A percentile compares a stretch with the other conserved stretches of the same genome.
Conservation (phyloP, 192 early-diverging fungal genomes). For the Chytriomyces sp. region DNA sequence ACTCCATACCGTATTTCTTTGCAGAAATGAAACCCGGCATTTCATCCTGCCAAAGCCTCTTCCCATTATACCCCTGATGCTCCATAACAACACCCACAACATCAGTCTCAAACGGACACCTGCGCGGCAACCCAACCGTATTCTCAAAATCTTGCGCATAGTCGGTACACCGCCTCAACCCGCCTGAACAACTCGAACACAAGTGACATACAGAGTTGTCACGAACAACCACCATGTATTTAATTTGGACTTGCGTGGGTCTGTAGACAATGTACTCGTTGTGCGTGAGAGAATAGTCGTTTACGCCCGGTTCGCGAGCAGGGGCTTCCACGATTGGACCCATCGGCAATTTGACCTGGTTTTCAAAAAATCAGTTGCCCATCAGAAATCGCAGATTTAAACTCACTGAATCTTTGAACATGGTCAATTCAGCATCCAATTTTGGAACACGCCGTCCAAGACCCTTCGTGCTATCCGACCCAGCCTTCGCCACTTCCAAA, state of each 20-base stretch:
- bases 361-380: no score
- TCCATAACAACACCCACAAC: constrained; percentile 19
- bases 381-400: no score
- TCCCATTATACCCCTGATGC: background rate
- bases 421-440: constrained; percentile 38
- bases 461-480: constrained; percentile 35
- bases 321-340: constrained; percentile 20
- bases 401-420: constrained; percentile 10
- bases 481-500: constrained; percentile 33
- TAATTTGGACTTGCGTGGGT: constrained; percentile 68
- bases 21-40: background rate
- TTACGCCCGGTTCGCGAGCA: background rate
- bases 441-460: constrained; percentile 31
- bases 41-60: constrained; percentile 15
- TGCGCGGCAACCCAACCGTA: background rate
- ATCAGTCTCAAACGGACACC: constrained; percentile 24
- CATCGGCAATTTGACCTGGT: constrained; percentile 17
- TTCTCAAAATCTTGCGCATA: constrained; percentile 12
- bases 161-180: constrained; percentile 8
- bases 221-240: constrained; percentile 54
- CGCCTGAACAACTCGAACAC: background rate
- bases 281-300: constrained; percentile 43
- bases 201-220: constrained; percentile 30
- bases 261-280: constrained; percentile 82
- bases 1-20: constrained; percentile 13